These are phyloP conservation scores for Casuarina cunninghamiana DNA, from an alignment of 306 rosid genomes.

Conservation along the genomic window DNA sequence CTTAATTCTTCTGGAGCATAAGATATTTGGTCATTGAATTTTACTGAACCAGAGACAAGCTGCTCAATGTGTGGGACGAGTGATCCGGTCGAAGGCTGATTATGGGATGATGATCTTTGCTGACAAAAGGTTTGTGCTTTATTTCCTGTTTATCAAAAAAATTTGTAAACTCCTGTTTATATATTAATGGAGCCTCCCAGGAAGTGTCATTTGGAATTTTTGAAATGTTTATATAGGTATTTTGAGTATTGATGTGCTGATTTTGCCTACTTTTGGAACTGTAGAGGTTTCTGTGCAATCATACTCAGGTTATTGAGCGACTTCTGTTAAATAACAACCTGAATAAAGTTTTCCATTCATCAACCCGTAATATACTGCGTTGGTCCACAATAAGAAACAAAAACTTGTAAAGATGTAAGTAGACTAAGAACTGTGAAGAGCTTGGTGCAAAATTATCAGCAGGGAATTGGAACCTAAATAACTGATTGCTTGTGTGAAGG, in stretches of 20 bases:
- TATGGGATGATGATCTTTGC: constrained; percentile 99
- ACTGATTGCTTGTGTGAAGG: neutral
- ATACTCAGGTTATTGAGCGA: neutral
- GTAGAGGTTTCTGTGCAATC: neutral
- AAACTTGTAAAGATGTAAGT: neutral
- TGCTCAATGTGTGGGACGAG: constrained; percentile 98
- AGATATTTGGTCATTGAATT: constrained; percentile 14
- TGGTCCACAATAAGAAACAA: neutral
- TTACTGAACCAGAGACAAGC: constrained; percentile 81
- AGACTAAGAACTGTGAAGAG: neutral
- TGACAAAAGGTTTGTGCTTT: constrained; percentile 69
- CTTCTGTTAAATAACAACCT: neutral
- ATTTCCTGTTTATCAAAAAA: neutral
- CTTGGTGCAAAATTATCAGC: neutral
- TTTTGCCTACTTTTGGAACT: neutral
- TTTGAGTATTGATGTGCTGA: neutral
- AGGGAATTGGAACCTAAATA: neutral
- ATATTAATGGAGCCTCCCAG: neutral
- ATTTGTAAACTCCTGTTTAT: neutral
- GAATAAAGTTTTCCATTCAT: neutral
- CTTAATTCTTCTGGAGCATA: neutral
- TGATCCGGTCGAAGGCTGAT: constrained; percentile 94
- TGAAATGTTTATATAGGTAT: neutral
- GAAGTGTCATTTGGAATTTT: neutral
- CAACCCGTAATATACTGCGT: neutral